phyloP scores from a whole-genome alignment of 2,329 filamentous ascomycete species.

The Paecilomyces fulvus region DNA sequence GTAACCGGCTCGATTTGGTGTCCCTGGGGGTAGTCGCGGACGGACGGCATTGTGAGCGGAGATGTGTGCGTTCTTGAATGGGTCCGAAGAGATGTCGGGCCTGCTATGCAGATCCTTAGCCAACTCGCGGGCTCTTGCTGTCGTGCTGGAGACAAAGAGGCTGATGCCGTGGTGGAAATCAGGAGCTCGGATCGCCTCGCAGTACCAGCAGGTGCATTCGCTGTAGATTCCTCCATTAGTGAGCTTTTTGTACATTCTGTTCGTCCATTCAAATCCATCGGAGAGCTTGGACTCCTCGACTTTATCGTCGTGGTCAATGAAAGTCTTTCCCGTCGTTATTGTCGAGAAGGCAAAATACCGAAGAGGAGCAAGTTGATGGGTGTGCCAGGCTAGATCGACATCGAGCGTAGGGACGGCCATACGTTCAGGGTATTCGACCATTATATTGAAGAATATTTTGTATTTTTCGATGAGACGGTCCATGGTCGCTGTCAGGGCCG shows the following conservation, averaged over 20 bases:
- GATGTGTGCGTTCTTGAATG: constrained; percentile 58
- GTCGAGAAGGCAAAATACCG: constrained; percentile 55
- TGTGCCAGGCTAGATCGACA: constrained; percentile 48
- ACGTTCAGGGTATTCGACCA: constrained; percentile 23
- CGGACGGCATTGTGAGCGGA: constrained; percentile 63
- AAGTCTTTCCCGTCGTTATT: constrained; percentile 38
- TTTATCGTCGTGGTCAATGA: constrained; percentile 79
- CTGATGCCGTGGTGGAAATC: constrained; percentile 44
- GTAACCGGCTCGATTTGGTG: constrained; percentile 16
- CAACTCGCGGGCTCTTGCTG: constrained; percentile 44
- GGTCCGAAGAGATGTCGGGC: constrained; percentile 37
- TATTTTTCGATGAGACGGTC: constrained; percentile 51
- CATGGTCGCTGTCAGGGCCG: constrained; percentile 56
- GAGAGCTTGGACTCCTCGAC: constrained; percentile 60
- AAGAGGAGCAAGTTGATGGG: constrained; percentile 61
- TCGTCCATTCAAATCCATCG: constrained; percentile 63
- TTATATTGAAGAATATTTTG: constrained; percentile 37
- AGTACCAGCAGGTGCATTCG: constrained; percentile 78
- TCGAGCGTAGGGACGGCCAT: constrained; percentile 30
- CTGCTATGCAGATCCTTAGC: constrained; percentile 39
- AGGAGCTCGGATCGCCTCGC: constrained; percentile 58
- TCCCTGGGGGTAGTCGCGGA: constrained; percentile 8
- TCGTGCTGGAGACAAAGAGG: constrained; percentile 30
- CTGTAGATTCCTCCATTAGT: constrained; percentile 60
- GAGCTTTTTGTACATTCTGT: constrained; percentile 56